A percentile compares a stretch with the other conserved stretches of the same genome.
phyloP scores from a whole-genome alignment of 2,329 filamentous ascomycete species.

The Fusarium sp. region DNA sequence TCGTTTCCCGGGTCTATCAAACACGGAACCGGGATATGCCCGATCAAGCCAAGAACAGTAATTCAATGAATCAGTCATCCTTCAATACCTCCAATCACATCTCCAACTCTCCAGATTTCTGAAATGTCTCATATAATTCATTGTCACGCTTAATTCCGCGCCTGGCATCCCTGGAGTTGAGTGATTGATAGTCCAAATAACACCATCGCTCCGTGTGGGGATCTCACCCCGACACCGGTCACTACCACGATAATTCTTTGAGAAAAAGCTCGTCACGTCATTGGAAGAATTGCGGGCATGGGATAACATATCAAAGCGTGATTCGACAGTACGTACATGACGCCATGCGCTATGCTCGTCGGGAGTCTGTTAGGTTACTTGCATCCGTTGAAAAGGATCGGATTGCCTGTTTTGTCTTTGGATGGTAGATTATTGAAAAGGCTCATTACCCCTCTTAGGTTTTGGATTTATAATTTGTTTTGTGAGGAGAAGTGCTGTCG shows the following conservation, averaged over 20 bases:
- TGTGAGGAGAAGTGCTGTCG: neutral
- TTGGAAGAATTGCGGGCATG: conserved; percentile 34
- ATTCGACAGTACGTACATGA: conserved; percentile 41
- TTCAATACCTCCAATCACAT: neutral
- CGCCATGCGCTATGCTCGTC: conserved; percentile 36
- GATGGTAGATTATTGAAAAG: conserved; percentile 12
- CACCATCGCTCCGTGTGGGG: conserved; percentile 44
- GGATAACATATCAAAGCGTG: conserved; percentile 30
- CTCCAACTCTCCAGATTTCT: neutral
- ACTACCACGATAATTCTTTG: conserved; percentile 10
- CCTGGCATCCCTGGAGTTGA: conserved; percentile 27
- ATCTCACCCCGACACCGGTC: conserved; percentile 40
- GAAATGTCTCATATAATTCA: neutral
- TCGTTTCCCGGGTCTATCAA: neutral
- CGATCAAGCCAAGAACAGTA: neutral
- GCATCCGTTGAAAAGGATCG: conserved; percentile 23
- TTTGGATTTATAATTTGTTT: neutral
- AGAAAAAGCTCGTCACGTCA: conserved; percentile 34
- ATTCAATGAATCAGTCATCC: neutral
- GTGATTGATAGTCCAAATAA: conserved; percentile 47
- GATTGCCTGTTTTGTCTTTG: conserved; percentile 12
- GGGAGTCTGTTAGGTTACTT: conserved; percentile 4
- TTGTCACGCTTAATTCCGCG: neutral
- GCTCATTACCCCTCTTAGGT: neutral
- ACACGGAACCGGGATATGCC: neutral